These are phyloP conservation scores for Diplodia mutila DNA, from an alignment of 2,329 filamentous ascomycete genomes.

Conservation along the genomic window DNA sequence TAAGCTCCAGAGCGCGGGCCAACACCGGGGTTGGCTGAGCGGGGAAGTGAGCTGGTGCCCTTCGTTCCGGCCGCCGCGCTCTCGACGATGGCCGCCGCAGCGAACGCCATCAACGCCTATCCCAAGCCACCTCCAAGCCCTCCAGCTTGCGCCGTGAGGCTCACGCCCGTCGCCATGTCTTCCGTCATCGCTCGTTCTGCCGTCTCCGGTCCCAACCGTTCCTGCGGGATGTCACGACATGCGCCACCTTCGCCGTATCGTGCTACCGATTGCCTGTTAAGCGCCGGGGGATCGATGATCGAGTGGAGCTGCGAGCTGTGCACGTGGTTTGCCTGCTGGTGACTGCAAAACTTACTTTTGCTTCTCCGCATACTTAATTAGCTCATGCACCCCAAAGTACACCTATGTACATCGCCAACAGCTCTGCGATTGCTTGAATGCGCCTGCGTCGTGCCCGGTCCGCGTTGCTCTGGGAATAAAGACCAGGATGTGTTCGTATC, in stretches of 20 bases:
- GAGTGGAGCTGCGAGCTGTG: constrained; percentile 2
- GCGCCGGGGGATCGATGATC: constrained; percentile 13
- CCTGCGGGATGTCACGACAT: neutral
- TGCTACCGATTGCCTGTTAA: neutral
- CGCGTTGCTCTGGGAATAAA: neutral
- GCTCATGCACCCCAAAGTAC: constrained; percentile 6
- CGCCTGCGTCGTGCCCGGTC: neutral
- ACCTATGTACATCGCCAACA: neutral
- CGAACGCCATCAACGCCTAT: constrained; percentile 13
- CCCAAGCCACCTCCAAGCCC: neutral
- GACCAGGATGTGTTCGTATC: constrained; percentile 12
- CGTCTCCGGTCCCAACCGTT: neutral
- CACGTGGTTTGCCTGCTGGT: neutral
- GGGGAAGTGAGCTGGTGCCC: constrained; percentile 19
- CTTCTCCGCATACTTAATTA: constrained; percentile 14
- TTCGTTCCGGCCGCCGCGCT: constrained; percentile 5
- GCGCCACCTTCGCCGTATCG: constrained; percentile 1
- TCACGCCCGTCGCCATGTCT: neutral
- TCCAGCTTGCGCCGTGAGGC: neutral
- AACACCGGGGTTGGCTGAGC: constrained; percentile 2
- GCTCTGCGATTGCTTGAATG: neutral
- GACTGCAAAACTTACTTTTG: neutral
- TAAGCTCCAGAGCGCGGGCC: constrained; percentile 14
- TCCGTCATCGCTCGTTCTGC: neutral
- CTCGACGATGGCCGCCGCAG: constrained; percentile 6